phyloP scores from a whole-genome alignment of 2,329 filamentous ascomycete genomes.

The Thielaviopsis ethacetica region DNA sequence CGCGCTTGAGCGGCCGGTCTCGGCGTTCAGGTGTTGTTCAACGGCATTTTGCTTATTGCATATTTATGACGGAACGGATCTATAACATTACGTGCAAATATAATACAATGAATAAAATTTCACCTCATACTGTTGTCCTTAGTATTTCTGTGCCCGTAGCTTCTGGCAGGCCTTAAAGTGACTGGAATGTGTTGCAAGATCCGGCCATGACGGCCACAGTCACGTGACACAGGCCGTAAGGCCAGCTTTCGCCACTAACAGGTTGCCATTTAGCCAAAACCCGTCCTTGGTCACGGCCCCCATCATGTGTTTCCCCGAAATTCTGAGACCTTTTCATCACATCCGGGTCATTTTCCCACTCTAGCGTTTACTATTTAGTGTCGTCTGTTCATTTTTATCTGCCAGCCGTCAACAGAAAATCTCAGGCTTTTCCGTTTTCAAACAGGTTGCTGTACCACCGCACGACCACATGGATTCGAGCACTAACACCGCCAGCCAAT shows the following conservation, averaged over 20 bases:
- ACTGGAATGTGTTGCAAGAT: too few species aligned
- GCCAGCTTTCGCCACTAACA: too few species aligned
- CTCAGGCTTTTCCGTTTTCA: not conserved
- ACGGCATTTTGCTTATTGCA: not conserved
- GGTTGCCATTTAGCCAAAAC: too few species aligned
- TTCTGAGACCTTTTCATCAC: too few species aligned
- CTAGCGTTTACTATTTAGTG: too few species aligned
- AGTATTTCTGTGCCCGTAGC: not conserved
- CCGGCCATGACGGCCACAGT: too few species aligned
- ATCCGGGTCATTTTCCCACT: too few species aligned
- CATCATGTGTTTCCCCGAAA: too few species aligned
- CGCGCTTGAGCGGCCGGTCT: not conserved
- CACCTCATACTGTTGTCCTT: not conserved
- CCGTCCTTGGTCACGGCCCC: too few species aligned
- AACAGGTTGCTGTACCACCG: not conserved
- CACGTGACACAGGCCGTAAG: too few species aligned
- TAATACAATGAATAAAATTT: not conserved
- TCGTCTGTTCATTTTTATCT: too few species aligned
- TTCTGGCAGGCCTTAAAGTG: too few species aligned
- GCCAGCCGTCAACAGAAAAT: not conserved
- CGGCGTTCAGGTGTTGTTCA: not conserved
- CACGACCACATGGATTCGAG: not conserved
- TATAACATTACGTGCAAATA: not conserved
- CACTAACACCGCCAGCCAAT: not conserved
- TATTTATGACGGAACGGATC: not conserved